These are phyloP conservation scores for Ogataea angusta DNA, from an alignment of 805 yeast species.

Conservation along the genomic window DNA sequence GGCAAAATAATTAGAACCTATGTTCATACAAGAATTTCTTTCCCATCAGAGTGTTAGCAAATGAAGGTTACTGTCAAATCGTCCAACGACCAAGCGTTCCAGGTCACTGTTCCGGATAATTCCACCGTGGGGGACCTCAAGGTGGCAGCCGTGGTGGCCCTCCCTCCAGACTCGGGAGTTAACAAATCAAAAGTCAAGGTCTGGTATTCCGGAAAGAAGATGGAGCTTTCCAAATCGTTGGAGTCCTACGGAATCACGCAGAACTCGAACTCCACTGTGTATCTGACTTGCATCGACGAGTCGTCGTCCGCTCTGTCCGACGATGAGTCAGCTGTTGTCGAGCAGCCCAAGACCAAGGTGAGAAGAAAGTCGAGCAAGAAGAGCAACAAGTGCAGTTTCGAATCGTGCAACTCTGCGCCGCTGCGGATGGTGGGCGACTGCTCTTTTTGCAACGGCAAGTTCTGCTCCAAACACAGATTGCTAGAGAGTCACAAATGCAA, in stretches of 20 bases:
- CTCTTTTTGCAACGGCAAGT: conserved; percentile 77
- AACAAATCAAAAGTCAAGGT: conserved; percentile 23
- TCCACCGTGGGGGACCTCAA: conserved; percentile 51
- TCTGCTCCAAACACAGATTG: conserved; percentile 82
- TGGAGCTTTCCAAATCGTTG: conserved; percentile 28
- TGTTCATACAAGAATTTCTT: conserved; percentile 3
- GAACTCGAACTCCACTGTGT: conserved; percentile 28
- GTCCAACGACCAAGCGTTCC: conserved; percentile 32
- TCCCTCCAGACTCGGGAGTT: conserved; percentile 23
- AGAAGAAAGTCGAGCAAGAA: conserved; percentile 36
- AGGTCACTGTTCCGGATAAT: conserved; percentile 49
- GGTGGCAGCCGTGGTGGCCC: conserved; percentile 42
- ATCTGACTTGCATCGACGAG: conserved; percentile 28
- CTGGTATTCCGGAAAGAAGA: conserved; percentile 33
- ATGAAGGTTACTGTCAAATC: conserved; percentile 50
- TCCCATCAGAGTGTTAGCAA: conserved; percentile 1
- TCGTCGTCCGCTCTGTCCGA: conserved; percentile 20
- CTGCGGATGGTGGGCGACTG: conserved; percentile 77
- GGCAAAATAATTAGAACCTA: conserved; percentile 12
- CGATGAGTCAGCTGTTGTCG: conserved; percentile 16
- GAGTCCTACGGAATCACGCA: conserved; percentile 28
- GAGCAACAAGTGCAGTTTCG: conserved; percentile 49
- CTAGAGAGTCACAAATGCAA: conserved; percentile 81
- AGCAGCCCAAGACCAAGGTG: conserved; percentile 23
- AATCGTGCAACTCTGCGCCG: conserved; percentile 61